These are phyloP conservation scores for Elongisporangium prolatum DNA, from an alignment of 352 stramenopile species.

Conservation along the genomic window DNA sequence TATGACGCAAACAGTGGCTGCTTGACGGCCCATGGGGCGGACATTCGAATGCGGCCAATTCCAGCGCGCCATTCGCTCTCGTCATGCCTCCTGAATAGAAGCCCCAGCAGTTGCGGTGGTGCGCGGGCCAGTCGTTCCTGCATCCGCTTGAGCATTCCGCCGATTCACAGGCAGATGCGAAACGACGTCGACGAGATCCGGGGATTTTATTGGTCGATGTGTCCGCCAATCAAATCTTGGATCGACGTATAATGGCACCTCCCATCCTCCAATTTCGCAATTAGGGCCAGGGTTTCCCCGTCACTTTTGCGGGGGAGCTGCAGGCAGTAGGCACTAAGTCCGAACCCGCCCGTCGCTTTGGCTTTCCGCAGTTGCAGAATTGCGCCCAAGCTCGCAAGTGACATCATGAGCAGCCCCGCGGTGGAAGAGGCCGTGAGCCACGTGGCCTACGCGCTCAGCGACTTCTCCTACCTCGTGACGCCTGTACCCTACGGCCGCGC, in stretches of 20 bases:
- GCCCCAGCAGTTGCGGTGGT: constrained; percentile 2
- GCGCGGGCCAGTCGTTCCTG: background rate
- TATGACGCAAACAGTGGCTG: background rate
- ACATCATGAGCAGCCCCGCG: constrained; percentile 10
- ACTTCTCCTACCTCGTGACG: constrained; percentile 67
- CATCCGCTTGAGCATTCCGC: constrained; percentile 10
- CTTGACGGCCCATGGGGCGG: background rate
- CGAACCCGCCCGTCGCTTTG: background rate
- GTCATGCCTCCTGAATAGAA: constrained; percentile 4
- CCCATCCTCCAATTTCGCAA: background rate
- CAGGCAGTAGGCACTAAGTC: background rate
- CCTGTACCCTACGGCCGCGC: constrained; percentile 57
- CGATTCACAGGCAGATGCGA: constrained; percentile 2
- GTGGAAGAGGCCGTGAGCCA: constrained; percentile 79
- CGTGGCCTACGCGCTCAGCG: constrained; percentile 72
- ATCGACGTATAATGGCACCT: constrained; percentile 3
- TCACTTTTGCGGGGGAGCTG: background rate
- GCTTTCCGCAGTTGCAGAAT: background rate
- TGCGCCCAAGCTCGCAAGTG: background rate
- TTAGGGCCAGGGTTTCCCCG: background rate
- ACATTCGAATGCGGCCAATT: background rate
- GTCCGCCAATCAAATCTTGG: constrained; percentile 11
- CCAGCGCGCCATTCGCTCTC: background rate
- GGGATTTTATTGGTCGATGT: constrained; percentile 9
- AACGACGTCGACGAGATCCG: constrained; percentile 12